Conservation (phyloP, 305 asterid species). For the Vinca major region DNA sequence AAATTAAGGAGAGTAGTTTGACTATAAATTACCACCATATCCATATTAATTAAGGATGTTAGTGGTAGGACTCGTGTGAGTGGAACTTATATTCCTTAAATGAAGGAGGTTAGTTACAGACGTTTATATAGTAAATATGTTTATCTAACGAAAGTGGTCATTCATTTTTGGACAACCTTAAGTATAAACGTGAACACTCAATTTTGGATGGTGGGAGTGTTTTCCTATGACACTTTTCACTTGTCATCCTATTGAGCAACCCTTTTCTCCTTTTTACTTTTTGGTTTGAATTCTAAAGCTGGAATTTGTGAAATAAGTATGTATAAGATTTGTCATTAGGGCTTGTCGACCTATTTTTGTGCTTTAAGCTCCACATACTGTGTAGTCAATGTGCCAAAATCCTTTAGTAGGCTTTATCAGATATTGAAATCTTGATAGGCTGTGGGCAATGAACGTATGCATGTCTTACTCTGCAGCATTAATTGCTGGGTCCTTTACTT, state of each 20-base stretch:
- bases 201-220: neutral
- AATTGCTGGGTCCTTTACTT: neutral
- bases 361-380: neutral
- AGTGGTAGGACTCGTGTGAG: too few relatives aligned
- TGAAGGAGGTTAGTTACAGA: too few relatives aligned
- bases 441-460: neutral
- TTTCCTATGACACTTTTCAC: neutral
- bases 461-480: neutral
- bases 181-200: too few relatives aligned
- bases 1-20: too few relatives aligned
- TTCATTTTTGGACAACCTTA: too few relatives aligned
- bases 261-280: neutral
- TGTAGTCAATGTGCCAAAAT: neutral
- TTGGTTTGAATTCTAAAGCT: neutral
- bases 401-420: neutral
- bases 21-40: too few relatives aligned
- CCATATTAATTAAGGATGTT: too few relatives aligned
- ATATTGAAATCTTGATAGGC: neutral
- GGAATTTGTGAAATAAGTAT: neutral
- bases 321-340: neutral
- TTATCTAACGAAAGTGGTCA: too few relatives aligned
- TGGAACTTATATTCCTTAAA: too few relatives aligned
- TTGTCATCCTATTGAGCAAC: neutral
- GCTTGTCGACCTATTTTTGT: neutral
- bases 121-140: too few relatives aligned